Conservation (phyloP, 441 rosid genomes). For the Flueggea neowawraea region DNA sequence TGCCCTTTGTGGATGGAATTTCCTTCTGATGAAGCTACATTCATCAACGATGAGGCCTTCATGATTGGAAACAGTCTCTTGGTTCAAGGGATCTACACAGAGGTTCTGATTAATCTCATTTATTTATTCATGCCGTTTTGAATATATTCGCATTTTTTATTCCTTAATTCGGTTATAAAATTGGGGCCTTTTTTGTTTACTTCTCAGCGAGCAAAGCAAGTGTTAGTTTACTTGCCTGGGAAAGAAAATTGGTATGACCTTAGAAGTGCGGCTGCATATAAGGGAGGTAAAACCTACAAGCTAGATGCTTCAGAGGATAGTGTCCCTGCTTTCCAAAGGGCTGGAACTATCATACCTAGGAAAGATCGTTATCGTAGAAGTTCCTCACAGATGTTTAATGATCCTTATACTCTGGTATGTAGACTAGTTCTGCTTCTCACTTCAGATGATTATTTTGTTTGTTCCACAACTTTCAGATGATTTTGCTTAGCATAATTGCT, state of each 20-base stretch:
- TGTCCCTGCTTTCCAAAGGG: conserved; percentile 95
- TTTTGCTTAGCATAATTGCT: too few species aligned
- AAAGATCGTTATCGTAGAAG: conserved; percentile 91
- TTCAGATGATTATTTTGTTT: background rate
- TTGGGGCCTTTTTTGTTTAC: background rate
- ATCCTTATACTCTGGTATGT: conserved; percentile 96
- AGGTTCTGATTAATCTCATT: conserved; percentile 41
- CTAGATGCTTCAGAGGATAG: conserved; percentile 79
- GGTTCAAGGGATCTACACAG: conserved; percentile 91
- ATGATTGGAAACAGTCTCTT: conserved; percentile 92
- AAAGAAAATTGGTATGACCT: conserved; percentile 90
- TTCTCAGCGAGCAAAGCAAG: conserved; percentile 66
- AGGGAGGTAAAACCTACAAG: conserved; percentile 72
- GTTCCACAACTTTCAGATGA: background rate
- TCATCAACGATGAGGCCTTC: conserved; percentile 90
- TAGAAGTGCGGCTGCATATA: conserved; percentile 63
- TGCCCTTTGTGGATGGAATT: conserved; percentile 99
- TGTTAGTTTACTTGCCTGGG: conserved; percentile 88
- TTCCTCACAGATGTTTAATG: conserved; percentile 91
- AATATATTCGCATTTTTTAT: background rate
- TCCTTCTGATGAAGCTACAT: conserved; percentile 85
- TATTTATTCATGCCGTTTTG: background rate
- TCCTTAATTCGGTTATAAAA: conserved; percentile 2
- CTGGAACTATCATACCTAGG: conserved; percentile 95
- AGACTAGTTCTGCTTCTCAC: conserved; percentile 1